Percentiles rank a stretch among this genome's conserved stretches.
Conservation (phyloP, 163 green algal genomes). For the Coccomyxa subellipsoidea region DNA sequence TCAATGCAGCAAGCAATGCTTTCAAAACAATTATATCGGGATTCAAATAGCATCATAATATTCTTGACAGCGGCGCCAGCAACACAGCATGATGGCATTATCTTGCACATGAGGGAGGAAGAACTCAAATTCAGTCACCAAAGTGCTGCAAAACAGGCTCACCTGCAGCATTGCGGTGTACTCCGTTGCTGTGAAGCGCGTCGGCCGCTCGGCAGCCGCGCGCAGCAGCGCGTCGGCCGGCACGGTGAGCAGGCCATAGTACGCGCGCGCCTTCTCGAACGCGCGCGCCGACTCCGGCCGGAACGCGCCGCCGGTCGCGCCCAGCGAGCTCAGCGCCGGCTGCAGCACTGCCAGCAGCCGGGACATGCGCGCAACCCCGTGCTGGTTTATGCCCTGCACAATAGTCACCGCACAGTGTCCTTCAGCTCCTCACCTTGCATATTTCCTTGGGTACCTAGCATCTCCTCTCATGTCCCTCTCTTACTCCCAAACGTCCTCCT, state of each 20-base stretch:
- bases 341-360: constrained; percentile 59
- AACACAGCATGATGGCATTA: too few species aligned
- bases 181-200: constrained; percentile 39
- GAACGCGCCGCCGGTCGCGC: constrained; percentile 13
- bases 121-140: too few species aligned
- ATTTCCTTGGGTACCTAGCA: too few species aligned
- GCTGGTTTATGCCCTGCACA: constrained; percentile 40
- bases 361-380: constrained; percentile 47
- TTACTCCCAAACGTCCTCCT: too few species aligned
- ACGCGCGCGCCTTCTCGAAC: constrained; percentile 43
- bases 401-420: neutral
- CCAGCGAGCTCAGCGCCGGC: constrained; percentile 39
- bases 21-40: neutral
- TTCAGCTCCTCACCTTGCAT: too few species aligned
- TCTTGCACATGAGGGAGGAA: too few species aligned
- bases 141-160: too few species aligned
- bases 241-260: constrained; percentile 52
- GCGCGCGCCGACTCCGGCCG: constrained; percentile 19
- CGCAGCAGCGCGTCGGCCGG: constrained; percentile 36
- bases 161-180: constrained; percentile 50
- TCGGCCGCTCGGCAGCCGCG: constrained; percentile 33
- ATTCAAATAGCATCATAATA: too few species aligned
- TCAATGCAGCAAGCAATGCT: neutral
- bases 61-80: too few species aligned
- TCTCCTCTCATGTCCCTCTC: too few species aligned